Conservation (phyloP, 441 rosid species). For the Populus hybrid region DNA sequence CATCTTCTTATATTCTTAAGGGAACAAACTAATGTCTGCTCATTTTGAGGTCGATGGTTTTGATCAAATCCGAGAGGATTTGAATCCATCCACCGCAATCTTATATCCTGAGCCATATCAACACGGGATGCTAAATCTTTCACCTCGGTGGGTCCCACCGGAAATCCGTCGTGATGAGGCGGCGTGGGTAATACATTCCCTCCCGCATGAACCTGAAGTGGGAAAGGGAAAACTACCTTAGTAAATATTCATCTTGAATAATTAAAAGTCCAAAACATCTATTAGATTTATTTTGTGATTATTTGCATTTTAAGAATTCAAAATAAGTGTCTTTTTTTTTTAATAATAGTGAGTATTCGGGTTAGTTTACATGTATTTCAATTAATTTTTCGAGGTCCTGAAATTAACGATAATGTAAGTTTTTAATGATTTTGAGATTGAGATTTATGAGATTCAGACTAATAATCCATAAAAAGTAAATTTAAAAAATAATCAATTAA, state of each 20-base stretch:
- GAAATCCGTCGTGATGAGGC: not conserved
- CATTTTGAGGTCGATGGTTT: not conserved
- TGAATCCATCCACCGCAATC: not conserved
- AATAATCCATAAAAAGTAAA: fast-evolving
- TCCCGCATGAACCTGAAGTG: not conserved
- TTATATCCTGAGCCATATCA: not conserved
- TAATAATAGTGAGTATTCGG: fast-evolving
- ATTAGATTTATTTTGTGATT: not conserved
- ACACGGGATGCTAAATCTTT: no score
- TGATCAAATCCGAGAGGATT: not conserved
- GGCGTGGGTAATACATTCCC: not conserved
- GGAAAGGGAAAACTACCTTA: not conserved
- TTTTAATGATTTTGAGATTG: fast-evolving
- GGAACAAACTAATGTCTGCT: no score
- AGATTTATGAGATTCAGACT: no score
- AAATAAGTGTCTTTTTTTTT: no score
- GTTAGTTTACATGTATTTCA: fast-evolving
- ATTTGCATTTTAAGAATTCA: no score
- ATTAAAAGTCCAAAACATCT: no score
- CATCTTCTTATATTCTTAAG: no score
- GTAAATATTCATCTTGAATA: not conserved
- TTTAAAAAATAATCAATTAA: no score
- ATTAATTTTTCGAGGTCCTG: fast-evolving
- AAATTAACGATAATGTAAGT: fast-evolving
- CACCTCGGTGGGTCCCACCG: not conserved